Base-by-base conservation (phyloP, 2,329 filamentous ascomycete genomes). In the Ophiobolus disseminans region DNA sequence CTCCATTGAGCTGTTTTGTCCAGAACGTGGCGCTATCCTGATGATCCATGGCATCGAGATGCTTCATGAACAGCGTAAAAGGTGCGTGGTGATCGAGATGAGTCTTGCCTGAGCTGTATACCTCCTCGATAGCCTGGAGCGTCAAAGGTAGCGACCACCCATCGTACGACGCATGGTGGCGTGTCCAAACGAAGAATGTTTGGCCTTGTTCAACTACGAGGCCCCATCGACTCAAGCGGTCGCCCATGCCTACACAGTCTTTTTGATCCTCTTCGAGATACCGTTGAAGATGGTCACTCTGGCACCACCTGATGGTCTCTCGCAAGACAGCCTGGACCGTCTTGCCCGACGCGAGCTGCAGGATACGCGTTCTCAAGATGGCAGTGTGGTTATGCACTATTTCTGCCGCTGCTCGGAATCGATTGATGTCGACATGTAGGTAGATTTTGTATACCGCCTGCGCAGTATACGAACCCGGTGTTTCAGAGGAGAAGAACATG, bases 21-120 rank as follows among this genome's bases (percentile, higher is more conserved):
- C 32, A 35, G 16, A 17, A 35, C 7, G 31, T n/a, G 22, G n/a
- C 31, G 26, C 42, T 13, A 20, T 42, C 5, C 19, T 14, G 9
- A 41, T 70, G 62, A 3, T 35, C 11, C 7, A 20, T 35, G 7
- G 10, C 7, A 10, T 20, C n/a, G 69, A 74, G 2, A 69, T 67
- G 77, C 76, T 31, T 30, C 8, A 34, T 19, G 23, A 43, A 43
- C 20, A 17, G 28, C 19, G 34, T 43, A 30, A 43, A 43, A 6
- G 40, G 26, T 10, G 30, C n/a, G n/a, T n/a, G 21, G 14, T 14
- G 28, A 28, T 21, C 21, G 6, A 30, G 13, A 21, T 16, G 9
- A 22, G 40, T 17, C 7, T 20, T 14, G 17, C 40, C 40, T 16
- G 19, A 19, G n/a, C n/a, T n/a, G 28, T 43, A 43, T 19, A 25